Percentiles rank a stretch among this genome's conserved stretches.
These are phyloP conservation scores for Lentithecium fluviatile DNA, from an alignment of 495 filamentous ascomycete species.

Conservation along the genomic window DNA sequence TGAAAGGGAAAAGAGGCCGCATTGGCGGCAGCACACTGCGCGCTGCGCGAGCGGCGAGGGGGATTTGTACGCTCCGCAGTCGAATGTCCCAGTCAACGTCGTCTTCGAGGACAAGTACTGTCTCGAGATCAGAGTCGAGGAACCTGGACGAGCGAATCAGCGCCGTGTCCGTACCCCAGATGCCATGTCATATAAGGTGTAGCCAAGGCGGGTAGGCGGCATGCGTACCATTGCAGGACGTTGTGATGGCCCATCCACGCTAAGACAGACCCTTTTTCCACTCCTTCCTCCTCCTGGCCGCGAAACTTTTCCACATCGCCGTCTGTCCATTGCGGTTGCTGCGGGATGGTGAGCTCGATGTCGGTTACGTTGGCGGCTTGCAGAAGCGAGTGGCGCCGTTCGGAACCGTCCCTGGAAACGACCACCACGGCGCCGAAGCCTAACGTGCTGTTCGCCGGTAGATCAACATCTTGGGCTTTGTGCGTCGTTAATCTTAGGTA, in stretches of 20 bases:
- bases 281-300: slow-evolving; percentile 26
- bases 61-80: slow-evolving; percentile 40
- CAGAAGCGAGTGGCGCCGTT: slow-evolving; percentile 35
- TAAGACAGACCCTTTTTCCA: slow-evolving; percentile 34
- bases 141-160: slow-evolving; percentile 36
- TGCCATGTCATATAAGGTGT: background rate
- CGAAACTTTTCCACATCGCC: slow-evolving; percentile 33
- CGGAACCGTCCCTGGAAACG: slow-evolving; percentile 36
- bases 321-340: slow-evolving; percentile 42
- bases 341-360: slow-evolving; percentile 41
- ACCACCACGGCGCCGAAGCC: slow-evolving; percentile 41
- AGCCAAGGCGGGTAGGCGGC: background rate
- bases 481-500: slow-evolving; percentile 17
- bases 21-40: slow-evolving; percentile 30
- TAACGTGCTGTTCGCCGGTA: slow-evolving; percentile 29
- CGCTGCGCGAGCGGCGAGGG: slow-evolving; percentile 36
- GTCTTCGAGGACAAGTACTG: slow-evolving; percentile 50
- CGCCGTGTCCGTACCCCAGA: too few relatives aligned
- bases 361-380: slow-evolving; percentile 42
- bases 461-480: slow-evolving; percentile 2
- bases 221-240: slow-evolving; percentile 37
- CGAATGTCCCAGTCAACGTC: slow-evolving; percentile 51
- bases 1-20: slow-evolving; percentile 5
- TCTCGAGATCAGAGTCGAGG: slow-evolving; percentile 46
- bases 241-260: slow-evolving; percentile 44